Conservation (phyloP, 2,329 filamentous ascomycete species). For the Davidsoniella virescens region DNA sequence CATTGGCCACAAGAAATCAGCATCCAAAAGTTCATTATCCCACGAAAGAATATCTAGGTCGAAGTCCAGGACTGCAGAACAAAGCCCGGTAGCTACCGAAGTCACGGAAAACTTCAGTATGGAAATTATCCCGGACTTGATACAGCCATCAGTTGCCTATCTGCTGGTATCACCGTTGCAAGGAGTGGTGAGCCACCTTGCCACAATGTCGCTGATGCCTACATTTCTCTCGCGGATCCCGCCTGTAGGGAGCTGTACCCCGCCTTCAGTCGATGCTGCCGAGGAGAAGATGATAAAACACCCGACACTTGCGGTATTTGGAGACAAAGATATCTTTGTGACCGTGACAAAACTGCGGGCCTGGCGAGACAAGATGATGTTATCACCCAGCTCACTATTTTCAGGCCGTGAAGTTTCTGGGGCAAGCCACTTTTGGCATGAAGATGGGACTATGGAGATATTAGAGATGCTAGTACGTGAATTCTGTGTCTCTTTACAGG, state of each 20-base stretch:
- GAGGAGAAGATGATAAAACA: slow-evolving; percentile 41
- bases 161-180: slow-evolving; percentile 53
- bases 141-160: slow-evolving; percentile 31
- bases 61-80: not conserved
- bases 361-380: slow-evolving; percentile 45
- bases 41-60: slow-evolving; percentile 3
- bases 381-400: slow-evolving; percentile 29
- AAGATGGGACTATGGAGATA: slow-evolving; percentile 29
- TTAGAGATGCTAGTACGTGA: slow-evolving; percentile 19
- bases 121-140: slow-evolving; percentile 20
- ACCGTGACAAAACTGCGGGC: slow-evolving; percentile 43
- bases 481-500: slow-evolving; percentile 12
- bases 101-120: not conserved
- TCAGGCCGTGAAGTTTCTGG: slow-evolving; percentile 29
- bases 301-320: slow-evolving; percentile 55
- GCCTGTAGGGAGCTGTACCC: not conserved
- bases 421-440: slow-evolving; percentile 49
- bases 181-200: slow-evolving; percentile 41
- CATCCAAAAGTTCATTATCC: slow-evolving; percentile 1
- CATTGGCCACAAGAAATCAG: slow-evolving; percentile 17
- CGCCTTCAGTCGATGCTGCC: slow-evolving; percentile 16
- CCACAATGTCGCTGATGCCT: slow-evolving; percentile 38
- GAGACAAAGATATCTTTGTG: slow-evolving; percentile 59
- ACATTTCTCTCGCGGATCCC: not conserved
- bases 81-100: not conserved